phyloP scores from a whole-genome alignment of 768 basidiomycete genomes.

The Rubroboletus satanas region DNA sequence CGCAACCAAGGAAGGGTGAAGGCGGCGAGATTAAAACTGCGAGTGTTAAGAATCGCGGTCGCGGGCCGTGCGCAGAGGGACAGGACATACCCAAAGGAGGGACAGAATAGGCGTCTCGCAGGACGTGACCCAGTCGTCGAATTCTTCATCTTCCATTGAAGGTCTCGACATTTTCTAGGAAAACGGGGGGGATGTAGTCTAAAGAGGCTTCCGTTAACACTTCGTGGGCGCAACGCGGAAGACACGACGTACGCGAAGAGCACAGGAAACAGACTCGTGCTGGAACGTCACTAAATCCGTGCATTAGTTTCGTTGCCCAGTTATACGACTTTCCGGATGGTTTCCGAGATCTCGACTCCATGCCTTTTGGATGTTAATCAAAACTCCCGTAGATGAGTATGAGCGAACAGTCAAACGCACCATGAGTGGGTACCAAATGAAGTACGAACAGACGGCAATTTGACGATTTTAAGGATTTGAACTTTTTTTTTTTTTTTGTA shows the following conservation, averaged over 20 bases:
- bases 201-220: background rate
- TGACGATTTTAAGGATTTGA: background rate
- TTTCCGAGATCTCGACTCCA: background rate
- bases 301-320: background rate
- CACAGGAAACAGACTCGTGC: too few species aligned
- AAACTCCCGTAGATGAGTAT: background rate
- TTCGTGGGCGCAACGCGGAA: background rate
- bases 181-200: background rate
- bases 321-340: background rate
- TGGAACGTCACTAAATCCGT: background rate
- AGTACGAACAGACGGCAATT: background rate
- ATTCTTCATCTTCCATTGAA: background rate
- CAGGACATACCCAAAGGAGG: background rate
- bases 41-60: background rate
- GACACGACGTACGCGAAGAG: background rate
- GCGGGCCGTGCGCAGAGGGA: background rate
- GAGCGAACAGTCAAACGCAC: background rate
- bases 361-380: background rate
- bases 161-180: background rate
- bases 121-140: background rate
- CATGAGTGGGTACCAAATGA: background rate
- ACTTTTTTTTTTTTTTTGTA: background rate
- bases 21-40: background rate
- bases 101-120: background rate
- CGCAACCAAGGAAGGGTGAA: conserved; percentile 6